Base-by-base conservation (phyloP, 2,329 filamentous ascomycete species). In the Xylaria sp. region DNA sequence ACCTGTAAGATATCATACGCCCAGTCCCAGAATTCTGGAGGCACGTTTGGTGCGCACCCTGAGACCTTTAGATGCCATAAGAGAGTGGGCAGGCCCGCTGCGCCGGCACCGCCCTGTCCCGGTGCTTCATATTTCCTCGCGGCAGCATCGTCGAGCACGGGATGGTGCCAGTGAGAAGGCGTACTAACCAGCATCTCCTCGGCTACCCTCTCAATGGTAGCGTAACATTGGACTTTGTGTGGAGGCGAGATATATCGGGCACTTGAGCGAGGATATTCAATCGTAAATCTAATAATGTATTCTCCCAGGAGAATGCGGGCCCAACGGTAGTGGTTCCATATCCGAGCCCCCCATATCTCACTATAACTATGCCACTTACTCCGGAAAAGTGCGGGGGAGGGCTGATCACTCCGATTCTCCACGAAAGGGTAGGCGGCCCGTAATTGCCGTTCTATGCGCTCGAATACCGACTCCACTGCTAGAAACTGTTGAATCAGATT, bases 261-360 rank as follows among this genome's bases (percentile, higher is more conserved):
- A 57, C 80, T 80, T 4, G 82, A 83, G 6, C 73, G 59, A 0
- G 85, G 84, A 63, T 80, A 82, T 0, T 73, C 74, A 46, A 77
- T 76, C 5, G 77, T 76, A 38, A 82, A 74, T 11, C 81, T 79
- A 10, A 86, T 76, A 13, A 90, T 82, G 49, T 82, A 80, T 68
- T 88, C 83, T 73, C 83, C 85, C 17, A 84, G 74, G 10, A 89
- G 77, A 28, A 89, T 84, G n/a, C 86, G 84, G 6, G 83, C 82
- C 82, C 86, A 88, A 28, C 88, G 86, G 72, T 86, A 88, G 71
- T 89, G 84, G 67, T 86, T 87, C 86, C 86, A 90, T 48, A 86
- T 81, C 28, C 85, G 82, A 9, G 84, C 85, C 20, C 83, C 79
- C 81, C 84, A 88, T 63, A 88, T 83, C 69, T 85, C 83, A 17